Evolutionary conservation across 495 filamentous ascomycete genomes (phyloP), one percentile per base, ranked within the genome.

Genomic region (Penicillium verhagenii): DNA sequence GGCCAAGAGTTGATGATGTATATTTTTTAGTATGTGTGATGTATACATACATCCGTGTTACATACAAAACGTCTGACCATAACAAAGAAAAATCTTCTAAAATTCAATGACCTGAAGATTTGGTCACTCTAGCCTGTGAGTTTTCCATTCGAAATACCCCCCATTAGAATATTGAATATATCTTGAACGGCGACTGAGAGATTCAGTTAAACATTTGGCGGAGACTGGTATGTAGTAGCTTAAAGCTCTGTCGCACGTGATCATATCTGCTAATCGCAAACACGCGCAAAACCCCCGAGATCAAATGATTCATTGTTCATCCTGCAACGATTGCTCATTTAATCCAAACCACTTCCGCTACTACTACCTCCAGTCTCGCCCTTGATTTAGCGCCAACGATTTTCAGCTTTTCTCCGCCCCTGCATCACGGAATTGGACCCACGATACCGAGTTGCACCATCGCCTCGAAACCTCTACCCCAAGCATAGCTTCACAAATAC

Each of bases 211-310:
- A 1, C 5, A 31, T n/a, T n/a, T n/a, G n/a, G n/a, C n/a, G n/a
- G n/a, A n/a, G n/a, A n/a, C n/a, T n/a, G n/a, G n/a, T n/a, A n/a
- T n/a, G n/a, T n/a, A 5, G 4, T 4, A 35, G 33, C 14, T 14
- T 6, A 35, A 10, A 56, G 51, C 56, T 52, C 14, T 4, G 21
- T n/a, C n/a, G 25, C 60, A 63, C 60, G 57, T 63, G 60, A 63
- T 43, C 50, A 24, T 2, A 14, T 31, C 19, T 54, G 57, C 54
- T 54, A 54, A 42, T 19, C 54, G 59, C 59, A 61, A 61, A 61
- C 57, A 54, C 42, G 45, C 28, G 39, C 53, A 24, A 50, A 55
- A 50, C 24, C 47, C 31, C 26, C 50, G 37, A 47, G 35, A 52
- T 47, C n/a, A n/a, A n/a, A n/a, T n/a, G n/a, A 16, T 25, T 47